Conservation (phyloP, 208 protist species). For the Leishmania amazonensis region DNA sequence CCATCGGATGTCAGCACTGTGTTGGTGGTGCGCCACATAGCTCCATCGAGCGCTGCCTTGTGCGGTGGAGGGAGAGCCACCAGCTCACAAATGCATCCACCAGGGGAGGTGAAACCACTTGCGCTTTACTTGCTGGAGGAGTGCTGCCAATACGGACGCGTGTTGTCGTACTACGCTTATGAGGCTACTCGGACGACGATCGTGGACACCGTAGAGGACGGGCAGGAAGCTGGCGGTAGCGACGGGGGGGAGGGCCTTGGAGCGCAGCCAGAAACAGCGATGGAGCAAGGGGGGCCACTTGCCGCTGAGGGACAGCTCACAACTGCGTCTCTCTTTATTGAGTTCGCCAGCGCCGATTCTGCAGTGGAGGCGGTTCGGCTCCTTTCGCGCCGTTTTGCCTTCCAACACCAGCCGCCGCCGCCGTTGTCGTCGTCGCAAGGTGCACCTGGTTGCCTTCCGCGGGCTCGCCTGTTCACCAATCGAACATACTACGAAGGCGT, state of each 20-base stretch:
- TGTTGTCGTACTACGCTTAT: conserved; percentile 73
- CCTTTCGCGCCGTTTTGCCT: conserved; percentile 37
- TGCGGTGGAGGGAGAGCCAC: conserved; percentile 15
- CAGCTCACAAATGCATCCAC: not conserved
- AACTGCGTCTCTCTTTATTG: conserved; percentile 53
- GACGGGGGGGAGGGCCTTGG: not conserved
- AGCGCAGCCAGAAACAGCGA: not conserved
- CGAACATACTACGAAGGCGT: conserved; percentile 59
- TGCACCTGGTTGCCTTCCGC: not conserved
- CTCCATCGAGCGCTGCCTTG: conserved; percentile 21
- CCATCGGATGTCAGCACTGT: conserved; percentile 31
- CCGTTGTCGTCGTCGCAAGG: not conserved
- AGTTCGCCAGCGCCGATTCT: conserved; percentile 50
- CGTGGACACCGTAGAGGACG: not conserved
- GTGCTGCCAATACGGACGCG: conserved; percentile 75
- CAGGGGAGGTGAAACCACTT: conserved; percentile 36
- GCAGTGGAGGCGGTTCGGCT: conserved; percentile 56
- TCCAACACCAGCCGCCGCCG: not conserved
- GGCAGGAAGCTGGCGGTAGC: not conserved
- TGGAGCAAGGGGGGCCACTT: conserved; percentile 1
- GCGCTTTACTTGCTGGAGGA: conserved; percentile 61
- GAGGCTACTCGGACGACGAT: conserved; percentile 2
- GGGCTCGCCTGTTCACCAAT: conserved; percentile 53
- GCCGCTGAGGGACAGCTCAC: not conserved
- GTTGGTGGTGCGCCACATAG: conserved; percentile 48